Evolutionary conservation across 768 basidiomycete genomes (phyloP), one percentile per base, ranked within the genome.

Genomic region (Cyathus striatus): DNA sequence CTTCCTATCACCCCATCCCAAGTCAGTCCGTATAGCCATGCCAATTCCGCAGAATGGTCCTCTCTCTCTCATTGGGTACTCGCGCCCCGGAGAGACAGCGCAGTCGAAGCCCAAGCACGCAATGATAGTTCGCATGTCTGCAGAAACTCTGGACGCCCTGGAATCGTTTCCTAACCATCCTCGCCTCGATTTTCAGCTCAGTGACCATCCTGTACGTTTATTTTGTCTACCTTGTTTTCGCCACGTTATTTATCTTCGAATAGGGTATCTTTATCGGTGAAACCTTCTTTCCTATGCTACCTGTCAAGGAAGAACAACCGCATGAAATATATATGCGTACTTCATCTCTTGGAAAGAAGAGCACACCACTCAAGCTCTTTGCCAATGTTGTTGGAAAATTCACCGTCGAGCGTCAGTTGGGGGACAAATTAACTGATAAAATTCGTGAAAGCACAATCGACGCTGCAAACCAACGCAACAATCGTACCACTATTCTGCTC

Each of bases 311-410:
- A 59, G 70, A 66, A 46, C 57, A 69, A 1, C 67, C 73, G 6
- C 84, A 88, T 51, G 88, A 90, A 48, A 70, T 90, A 23, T 90
- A 86, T 60, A 72, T 89, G 17, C 76, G 85, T 13, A 66, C 78
- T 10, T 68, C 81, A 26, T 73, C 75, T 13, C 68, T 73, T 6
- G 63, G 72, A 18, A 82, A 79, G 57, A 78, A 75, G 38, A 76
- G 68, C 49, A 75, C 78, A 0, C 80, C 84, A 1, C 73, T 90
- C 50, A 87, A 85, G 58, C 75, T 85, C 16, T 76, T 82, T 50
- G 87, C 84, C 48, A 81, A 79, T 51, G 77, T 90, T 34, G 69
- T 76, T n/a, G 85, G 85, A 26, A 87, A 83, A 59, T 77, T 86
- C 56, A 69, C 65, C 25, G 78, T 89, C 40, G 79, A 81, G 39